Conservation (phyloP, 768 basidiomycete species). For the Holtermannia corniformis region DNA sequence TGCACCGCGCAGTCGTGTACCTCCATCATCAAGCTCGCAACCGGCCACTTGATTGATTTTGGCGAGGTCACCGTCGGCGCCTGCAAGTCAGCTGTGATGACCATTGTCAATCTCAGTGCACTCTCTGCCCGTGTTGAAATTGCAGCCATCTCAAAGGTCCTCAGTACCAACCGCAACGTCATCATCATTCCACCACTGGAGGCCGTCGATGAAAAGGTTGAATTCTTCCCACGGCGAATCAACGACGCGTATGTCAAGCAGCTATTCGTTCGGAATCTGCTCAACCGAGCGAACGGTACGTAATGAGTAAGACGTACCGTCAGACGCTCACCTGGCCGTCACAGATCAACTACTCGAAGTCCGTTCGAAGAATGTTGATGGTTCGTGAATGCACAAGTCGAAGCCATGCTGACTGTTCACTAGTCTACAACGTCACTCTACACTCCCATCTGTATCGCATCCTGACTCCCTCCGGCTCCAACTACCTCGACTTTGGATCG, state of each 20-base stretch:
- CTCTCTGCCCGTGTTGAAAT: slow-evolving; percentile 36
- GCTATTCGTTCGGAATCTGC: slow-evolving; percentile 34
- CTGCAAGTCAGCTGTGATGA: slow-evolving; percentile 17
- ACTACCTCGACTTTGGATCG: slow-evolving; percentile 38
- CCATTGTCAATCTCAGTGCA: slow-evolving; percentile 29
- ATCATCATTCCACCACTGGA: slow-evolving; percentile 32
- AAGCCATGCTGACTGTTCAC: background rate
- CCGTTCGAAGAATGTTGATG: slow-evolving; percentile 34
- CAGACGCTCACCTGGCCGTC: background rate
- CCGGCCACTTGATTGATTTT: slow-evolving; percentile 28
- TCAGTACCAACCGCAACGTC: slow-evolving; percentile 33
- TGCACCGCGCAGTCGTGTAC: slow-evolving; percentile 32
- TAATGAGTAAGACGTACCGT: background rate
- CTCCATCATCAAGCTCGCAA: slow-evolving; percentile 23
- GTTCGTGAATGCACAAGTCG: slow-evolving; percentile 1
- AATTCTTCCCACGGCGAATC: slow-evolving; percentile 40
- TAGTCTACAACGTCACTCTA: slow-evolving; percentile 34
- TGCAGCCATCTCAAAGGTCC: slow-evolving; percentile 36
- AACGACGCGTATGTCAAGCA: slow-evolving; percentile 39
- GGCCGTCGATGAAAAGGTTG: slow-evolving; percentile 31
- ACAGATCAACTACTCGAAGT: slow-evolving; percentile 29
- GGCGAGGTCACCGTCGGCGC: slow-evolving; percentile 37
- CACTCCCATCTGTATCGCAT: slow-evolving; percentile 39
- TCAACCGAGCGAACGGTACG: slow-evolving; percentile 31
- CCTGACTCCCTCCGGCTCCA: slow-evolving; percentile 37